Base-by-base conservation (phyloP, 371 early-diverging fungal genomes). In the Blakeslea trispora region DNA sequence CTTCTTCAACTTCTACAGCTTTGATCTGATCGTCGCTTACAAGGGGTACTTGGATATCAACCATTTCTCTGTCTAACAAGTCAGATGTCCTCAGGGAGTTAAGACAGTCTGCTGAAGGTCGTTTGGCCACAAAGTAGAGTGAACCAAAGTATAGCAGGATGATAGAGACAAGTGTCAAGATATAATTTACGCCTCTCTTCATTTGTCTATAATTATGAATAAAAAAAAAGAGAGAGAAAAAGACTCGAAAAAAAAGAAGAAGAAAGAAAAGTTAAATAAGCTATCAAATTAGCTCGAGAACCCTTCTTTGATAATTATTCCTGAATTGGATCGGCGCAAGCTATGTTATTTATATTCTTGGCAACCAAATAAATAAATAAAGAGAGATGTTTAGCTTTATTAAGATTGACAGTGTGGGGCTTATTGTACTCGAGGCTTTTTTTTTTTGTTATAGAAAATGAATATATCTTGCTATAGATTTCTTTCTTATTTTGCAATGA, bases 111-210 rank as follows among this genome's bases (percentile, higher is more conserved):
- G 15, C 21, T 6, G 63, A 57, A 14, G 53, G 53, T 19, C 37
- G 37, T 14, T 42, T 39, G 5, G 64, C 54, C 2, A 64, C 59
- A 34, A 59, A 11, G n/a, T 64, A 64, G 6, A 64, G 11, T 13
- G 64, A 64, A 17, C 59, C 59, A 50, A 59, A 59, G 28, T 59
- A 64, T 24, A 64, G 24, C 13, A 50, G 32, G 19, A 44, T 23
- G 34, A 59, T 50, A 3, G 43, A 45, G 9, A 51, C 15, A 19
- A 64, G 45, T 15, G 64, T 64, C 5, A 55, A 13, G 8, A 59
- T 24, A 32, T 59, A 64, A 19, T 55, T 54, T 13, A 50, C 37
- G 22, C 64, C 55, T n/a, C 64, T 48, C 24, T 45, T 64, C 64
- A 64, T 64, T 49, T 43, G 15, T 50, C 6, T 48, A 21, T 17